phyloP scores from a whole-genome alignment of 2,329 filamentous ascomycete species.

The Fusarium kyushuense region DNA sequence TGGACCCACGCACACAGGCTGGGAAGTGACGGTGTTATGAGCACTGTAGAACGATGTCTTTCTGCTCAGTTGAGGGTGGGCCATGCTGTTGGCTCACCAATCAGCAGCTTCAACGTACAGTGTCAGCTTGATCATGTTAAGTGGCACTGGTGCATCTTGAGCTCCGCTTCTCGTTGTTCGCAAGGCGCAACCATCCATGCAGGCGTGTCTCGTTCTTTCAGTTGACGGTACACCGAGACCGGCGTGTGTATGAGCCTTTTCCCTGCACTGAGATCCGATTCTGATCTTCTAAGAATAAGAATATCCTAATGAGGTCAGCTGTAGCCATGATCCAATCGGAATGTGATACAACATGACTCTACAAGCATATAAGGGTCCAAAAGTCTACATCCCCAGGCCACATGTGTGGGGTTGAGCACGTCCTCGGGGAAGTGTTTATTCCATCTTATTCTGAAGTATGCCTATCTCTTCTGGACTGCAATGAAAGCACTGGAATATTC shows the following conservation, averaged over 20 bases:
- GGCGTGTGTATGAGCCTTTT: conserved; percentile 24
- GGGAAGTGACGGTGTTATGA: conserved; percentile 18
- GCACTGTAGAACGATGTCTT: conserved; percentile 34
- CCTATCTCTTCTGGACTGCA: neutral
- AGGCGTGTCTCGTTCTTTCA: conserved; percentile 9
- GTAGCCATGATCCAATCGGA: conserved; percentile 4
- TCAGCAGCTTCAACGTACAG: conserved; percentile 28
- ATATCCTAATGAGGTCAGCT: neutral
- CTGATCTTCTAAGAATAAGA: neutral
- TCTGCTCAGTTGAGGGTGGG: conserved; percentile 3
- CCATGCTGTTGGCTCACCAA: conserved; percentile 6
- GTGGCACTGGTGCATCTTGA: conserved; percentile 20
- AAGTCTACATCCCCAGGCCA: conserved; percentile 9
- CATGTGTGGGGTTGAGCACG: conserved; percentile 16
- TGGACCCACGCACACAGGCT: conserved; percentile 28
- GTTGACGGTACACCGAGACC: conserved; percentile 40
- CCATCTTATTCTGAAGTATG: neutral
- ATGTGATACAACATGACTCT: neutral
- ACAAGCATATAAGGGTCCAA: neutral
- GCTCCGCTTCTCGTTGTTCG: conserved; percentile 49
- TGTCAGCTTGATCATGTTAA: conserved; percentile 20
- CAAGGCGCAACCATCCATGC: conserved; percentile 44
- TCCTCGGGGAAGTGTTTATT: conserved; percentile 5
- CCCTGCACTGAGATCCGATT: neutral
- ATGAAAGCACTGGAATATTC: conserved; percentile 45